These are phyloP conservation scores for Monilinia polystroma DNA, from an alignment of 2,329 filamentous ascomycete genomes.

Conservation along the genomic window DNA sequence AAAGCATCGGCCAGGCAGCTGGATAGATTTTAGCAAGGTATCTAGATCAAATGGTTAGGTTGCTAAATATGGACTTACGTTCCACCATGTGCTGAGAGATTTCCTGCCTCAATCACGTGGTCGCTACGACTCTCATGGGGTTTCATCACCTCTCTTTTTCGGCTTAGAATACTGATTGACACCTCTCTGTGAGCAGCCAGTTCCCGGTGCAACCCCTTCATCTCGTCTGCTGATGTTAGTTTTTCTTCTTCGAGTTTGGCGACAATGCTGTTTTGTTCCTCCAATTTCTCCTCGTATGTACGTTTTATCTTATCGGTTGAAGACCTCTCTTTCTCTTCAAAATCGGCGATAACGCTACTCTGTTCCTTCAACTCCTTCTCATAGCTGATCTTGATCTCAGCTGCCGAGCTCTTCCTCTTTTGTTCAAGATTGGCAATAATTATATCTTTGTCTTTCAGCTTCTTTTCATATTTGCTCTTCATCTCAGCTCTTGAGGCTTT, in stretches of 20 bases:
- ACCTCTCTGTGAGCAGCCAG: constrained; percentile 1
- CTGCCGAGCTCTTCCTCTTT: background rate
- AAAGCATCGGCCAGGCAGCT: constrained; percentile 14
- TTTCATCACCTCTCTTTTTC: constrained; percentile 12
- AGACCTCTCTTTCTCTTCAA: background rate
- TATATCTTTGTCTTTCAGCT: background rate
- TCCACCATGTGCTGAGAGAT: constrained; percentile 10
- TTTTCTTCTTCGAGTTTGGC: background rate
- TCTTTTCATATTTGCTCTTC: background rate
- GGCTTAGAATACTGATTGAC: constrained; percentile 3
- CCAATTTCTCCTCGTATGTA: background rate
- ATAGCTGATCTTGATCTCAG: background rate
- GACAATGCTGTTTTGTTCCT: background rate
- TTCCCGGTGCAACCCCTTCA: background rate
- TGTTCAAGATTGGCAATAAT: background rate
- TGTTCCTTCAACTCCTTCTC: background rate
- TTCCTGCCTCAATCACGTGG: constrained; percentile 6
- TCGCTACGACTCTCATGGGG: background rate
- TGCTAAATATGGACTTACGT: constrained; percentile 5
- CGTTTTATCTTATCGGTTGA: background rate
- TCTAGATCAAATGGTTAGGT: too few species aligned
- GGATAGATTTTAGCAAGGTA: background rate
- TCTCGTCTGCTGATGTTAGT: background rate
- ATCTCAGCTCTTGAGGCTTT: background rate
- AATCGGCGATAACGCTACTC: background rate